Conservation (phyloP, 352 stramenopile genomes). For the Blastocystis hominis region DNA sequence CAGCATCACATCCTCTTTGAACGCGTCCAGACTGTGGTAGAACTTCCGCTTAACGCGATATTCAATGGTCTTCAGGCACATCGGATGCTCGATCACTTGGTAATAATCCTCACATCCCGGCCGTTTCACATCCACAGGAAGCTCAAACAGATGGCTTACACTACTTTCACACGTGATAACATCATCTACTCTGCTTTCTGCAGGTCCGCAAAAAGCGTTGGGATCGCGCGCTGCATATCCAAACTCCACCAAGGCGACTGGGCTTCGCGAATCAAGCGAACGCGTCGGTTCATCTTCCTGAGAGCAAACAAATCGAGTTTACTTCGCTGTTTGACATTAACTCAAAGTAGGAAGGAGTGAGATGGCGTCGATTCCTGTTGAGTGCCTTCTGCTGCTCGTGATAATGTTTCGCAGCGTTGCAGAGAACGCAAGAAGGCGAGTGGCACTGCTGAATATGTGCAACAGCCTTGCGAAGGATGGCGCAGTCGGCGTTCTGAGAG, state of each 20-base stretch:
- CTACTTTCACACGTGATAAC: not conserved
- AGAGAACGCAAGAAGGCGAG: not conserved
- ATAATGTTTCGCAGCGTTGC: not conserved
- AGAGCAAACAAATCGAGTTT: not conserved
- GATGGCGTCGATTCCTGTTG: not conserved
- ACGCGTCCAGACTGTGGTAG: conserved; percentile 75
- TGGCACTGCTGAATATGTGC: conserved; percentile 5
- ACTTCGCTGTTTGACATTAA: conserved; percentile 11
- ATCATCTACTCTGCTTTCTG: not conserved
- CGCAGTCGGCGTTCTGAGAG: not conserved
- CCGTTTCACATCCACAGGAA: not conserved
- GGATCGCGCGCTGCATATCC: not conserved
- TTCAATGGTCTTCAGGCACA: conserved; percentile 76
- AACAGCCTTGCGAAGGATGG: not conserved
- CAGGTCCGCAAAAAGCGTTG: not conserved
- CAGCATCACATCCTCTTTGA: conserved; percentile 69
- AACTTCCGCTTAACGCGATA: conserved; percentile 73
- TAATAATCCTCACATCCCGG: conserved; percentile 10
- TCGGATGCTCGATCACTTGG: conserved; percentile 64
- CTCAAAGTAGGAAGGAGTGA: not conserved
- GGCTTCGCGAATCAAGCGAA: not conserved
- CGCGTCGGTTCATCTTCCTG: not conserved
- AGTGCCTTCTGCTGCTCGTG: not conserved
- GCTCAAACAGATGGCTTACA: not conserved
- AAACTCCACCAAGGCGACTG: conserved; percentile 32